These are phyloP conservation scores for Liquidambar formosana DNA, from an alignment of 164 flowering plant genomes.

Conservation along the genomic window DNA sequence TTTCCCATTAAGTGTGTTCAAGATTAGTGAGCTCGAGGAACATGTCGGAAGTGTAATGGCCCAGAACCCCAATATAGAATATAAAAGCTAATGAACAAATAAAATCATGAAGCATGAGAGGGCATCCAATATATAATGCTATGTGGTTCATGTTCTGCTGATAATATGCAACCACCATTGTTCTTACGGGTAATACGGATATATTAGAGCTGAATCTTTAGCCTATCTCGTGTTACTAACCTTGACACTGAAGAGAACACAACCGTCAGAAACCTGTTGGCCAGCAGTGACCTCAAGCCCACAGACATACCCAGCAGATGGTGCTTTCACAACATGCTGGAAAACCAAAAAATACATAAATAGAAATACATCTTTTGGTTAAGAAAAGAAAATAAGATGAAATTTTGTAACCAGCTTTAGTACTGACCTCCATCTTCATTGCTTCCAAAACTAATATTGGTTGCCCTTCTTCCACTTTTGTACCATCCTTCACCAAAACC, in stretches of 20 bases:
- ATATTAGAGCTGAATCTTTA: not conserved
- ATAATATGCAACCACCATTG: not conserved
- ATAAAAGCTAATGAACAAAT: not conserved
- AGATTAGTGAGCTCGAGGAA: too few relatives aligned
- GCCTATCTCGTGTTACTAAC: conserved; percentile 29
- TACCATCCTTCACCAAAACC: conserved; percentile 69
- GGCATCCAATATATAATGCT: not conserved
- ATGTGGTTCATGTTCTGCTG: not conserved
- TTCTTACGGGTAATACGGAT: not conserved
- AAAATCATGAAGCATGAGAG: not conserved
- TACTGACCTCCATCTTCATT: conserved; percentile 97
- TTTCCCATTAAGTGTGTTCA: too few relatives aligned
- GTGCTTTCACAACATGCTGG: conserved; percentile 91
- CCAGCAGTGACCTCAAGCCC: conserved; percentile 71
- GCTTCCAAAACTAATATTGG: conserved; percentile 89
- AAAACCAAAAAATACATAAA: conserved; percentile 8
- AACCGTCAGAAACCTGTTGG: conserved; percentile 80
- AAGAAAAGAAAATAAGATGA: conserved; percentile 1
- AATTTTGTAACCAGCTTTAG: conserved; percentile 6
- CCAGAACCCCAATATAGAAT: not conserved
- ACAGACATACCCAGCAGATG: conserved; percentile 59
- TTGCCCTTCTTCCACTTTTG: conserved; percentile 67
- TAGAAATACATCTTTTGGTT: not conserved
- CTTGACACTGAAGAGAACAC: conserved; percentile 69
- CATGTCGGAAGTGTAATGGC: too few relatives aligned